Evolutionary conservation across 1,284 basidiomycete species (phyloP).

Genomic region (Porodaedalea pini): DNA sequence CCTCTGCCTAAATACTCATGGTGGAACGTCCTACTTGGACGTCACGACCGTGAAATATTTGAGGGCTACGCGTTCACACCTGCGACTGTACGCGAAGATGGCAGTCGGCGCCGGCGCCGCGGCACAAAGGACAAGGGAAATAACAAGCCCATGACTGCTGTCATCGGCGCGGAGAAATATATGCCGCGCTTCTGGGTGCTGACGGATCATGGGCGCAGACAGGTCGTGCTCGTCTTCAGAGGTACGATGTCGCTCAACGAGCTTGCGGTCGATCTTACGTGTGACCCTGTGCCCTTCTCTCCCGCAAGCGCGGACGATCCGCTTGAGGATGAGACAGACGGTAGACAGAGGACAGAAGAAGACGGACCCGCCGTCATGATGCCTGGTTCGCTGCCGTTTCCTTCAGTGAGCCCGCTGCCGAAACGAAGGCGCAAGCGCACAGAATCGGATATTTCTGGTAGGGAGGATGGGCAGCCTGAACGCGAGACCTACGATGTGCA

Average conservation of each 20-base stretch:
- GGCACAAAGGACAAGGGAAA: slow-evolving; percentile 32
- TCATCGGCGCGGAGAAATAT: slow-evolving; percentile 62
- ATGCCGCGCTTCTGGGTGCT: slow-evolving; percentile 82
- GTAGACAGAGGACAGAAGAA: slow-evolving; percentile 22
- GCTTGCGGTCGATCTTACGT: slow-evolving; percentile 78
- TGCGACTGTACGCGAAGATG: slow-evolving; percentile 18
- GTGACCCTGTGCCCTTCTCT: slow-evolving; percentile 65
- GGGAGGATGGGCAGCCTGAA: slow-evolving; percentile 18
- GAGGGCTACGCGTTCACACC: slow-evolving; percentile 46
- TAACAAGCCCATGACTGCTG: slow-evolving; percentile 42
- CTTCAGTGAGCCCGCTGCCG: slow-evolving; percentile 9
- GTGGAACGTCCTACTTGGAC: slow-evolving; percentile 76
- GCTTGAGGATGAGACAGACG: slow-evolving; percentile 26
- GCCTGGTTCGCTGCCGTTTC: slow-evolving; percentile 30
- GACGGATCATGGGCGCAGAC: slow-evolving; percentile 65
- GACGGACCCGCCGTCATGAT: slow-evolving; percentile 25
- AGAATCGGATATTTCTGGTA: slow-evolving; percentile 23
- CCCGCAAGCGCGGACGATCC: slow-evolving; percentile 41
- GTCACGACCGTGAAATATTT: slow-evolving; percentile 76
- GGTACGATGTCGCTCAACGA: slow-evolving; percentile 81
- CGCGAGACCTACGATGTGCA: slow-evolving; percentile 56
- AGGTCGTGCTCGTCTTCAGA: slow-evolving; percentile 61
- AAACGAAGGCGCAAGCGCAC: background rate
- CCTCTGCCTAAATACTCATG: slow-evolving; percentile 51
- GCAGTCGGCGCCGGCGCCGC: slow-evolving; percentile 27